Base-by-base conservation (phyloP, 495 filamentous ascomycete genomes). In the Friedmanniomyces simplex region DNA sequence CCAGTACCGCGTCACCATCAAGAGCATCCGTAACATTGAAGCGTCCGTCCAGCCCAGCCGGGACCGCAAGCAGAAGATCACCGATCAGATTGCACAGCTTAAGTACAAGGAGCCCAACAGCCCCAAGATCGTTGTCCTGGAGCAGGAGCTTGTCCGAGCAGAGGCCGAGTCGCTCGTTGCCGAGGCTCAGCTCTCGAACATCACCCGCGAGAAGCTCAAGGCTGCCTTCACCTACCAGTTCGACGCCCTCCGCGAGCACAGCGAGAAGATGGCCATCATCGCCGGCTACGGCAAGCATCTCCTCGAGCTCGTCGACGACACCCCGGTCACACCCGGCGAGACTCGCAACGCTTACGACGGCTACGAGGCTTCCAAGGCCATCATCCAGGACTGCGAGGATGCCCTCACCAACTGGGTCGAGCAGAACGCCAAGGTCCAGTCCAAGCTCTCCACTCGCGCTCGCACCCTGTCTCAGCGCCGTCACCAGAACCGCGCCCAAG, bases 61-160 rank as follows among this genome's bases (percentile, higher is more conserved):
- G 72, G 93, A 98, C 74, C 86, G 93, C 68, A 98, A 98, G 74
- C 93, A 98, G 72, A 98, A 97, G 76, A 97, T 98, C 71, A 96
- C 89, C 67, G 94, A 98, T 69, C 88, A 97, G 66, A 97, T 98
- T 63, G 91, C 93, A 18, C 93, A 98, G 71, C 82, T 98, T 53
- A 98, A 98, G 73, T 98, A 97, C 82, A 97, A 97, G 76, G 94
- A 98, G 70, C 93, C 93, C 32, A 94, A 94, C 76, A 96, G 89
- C 11, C 90, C 94, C 41, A 90, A 88, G 71, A 97, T 98, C 52
- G 89, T 95, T 52, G 90, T 98, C 34, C 85, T 98, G 63, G 93
- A 98, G 73, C 93, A 97, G 72, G 93, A 98, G 73, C 86, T 98
- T 52, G 93, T 98, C 59, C 93, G 93, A 64, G 94, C 93, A 60